These are phyloP conservation scores for Sporobolomyces phaffii DNA, from an alignment of 768 basidiomycete genomes.

Conservation along the genomic window DNA sequence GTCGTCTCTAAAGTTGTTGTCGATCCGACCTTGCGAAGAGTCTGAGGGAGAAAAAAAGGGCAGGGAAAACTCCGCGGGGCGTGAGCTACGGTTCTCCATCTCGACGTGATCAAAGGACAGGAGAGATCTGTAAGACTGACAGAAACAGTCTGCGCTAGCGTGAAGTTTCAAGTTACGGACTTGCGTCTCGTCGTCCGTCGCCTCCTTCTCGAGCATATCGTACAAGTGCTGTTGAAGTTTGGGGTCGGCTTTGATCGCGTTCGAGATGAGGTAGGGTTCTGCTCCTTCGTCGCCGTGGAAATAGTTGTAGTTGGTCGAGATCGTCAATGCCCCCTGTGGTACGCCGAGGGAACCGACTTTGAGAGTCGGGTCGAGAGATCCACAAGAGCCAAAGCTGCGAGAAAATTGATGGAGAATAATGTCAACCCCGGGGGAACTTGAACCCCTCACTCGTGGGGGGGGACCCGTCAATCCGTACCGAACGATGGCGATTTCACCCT, in stretches of 20 bases:
- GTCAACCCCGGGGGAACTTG: too few relatives aligned
- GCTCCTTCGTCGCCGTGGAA: slow-evolving; percentile 48
- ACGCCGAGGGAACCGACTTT: slow-evolving; percentile 72
- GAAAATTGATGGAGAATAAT: slow-evolving; percentile 5
- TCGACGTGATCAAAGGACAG: too few relatives aligned
- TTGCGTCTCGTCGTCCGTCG: slow-evolving; percentile 48
- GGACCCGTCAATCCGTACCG: slow-evolving; percentile 50
- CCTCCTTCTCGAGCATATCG: not conserved
- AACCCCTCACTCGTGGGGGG: too few relatives aligned
- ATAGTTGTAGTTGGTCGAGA: slow-evolving; percentile 70
- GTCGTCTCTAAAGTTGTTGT: slow-evolving; percentile 65
- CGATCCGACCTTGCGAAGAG: slow-evolving; percentile 76
- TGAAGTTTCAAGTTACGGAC: slow-evolving; percentile 54
- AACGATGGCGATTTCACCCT: slow-evolving; percentile 57
- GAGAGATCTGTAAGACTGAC: slow-evolving; percentile 26
- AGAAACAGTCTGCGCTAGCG: slow-evolving; percentile 74
- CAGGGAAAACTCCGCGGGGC: too few relatives aligned
- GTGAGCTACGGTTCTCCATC: too few relatives aligned
- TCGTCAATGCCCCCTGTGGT: slow-evolving; percentile 61
- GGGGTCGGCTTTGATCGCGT: slow-evolving; percentile 55
- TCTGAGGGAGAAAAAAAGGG: too few relatives aligned
- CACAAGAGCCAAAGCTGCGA: slow-evolving; percentile 71
- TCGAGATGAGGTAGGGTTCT: slow-evolving; percentile 62
- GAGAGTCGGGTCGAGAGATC: slow-evolving; percentile 57
- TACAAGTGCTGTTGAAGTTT: slow-evolving; percentile 48